These are phyloP conservation scores for Rhypophila decipiens DNA, from an alignment of 495 filamentous ascomycete genomes.

Conservation along the genomic window DNA sequence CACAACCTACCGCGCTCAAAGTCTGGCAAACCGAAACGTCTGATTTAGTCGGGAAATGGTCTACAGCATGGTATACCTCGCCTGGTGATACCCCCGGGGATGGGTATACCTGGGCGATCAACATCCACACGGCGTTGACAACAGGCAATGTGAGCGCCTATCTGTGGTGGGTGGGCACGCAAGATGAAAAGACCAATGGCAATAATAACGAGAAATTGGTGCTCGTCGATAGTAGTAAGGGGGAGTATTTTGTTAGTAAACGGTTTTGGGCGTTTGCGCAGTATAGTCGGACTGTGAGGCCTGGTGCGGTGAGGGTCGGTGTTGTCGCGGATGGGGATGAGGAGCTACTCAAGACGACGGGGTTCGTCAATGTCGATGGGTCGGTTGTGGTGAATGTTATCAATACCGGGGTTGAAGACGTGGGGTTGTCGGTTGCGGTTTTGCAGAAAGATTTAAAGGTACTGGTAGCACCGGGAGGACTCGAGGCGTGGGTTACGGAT, in stretches of 20 bases:
- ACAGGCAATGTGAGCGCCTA: constrained; percentile 40
- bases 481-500: constrained; percentile 28
- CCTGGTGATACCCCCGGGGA: constrained; percentile 44
- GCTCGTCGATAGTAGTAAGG: constrained; percentile 28
- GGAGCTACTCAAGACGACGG: constrained; percentile 32
- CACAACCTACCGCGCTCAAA: constrained; percentile 32
- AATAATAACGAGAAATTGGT: constrained; percentile 20
- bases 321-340: constrained; percentile 25
- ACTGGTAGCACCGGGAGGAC: too few relatives aligned
- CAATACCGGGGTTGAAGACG: constrained; percentile 32
- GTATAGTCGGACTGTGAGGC: constrained; percentile 40
- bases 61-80: constrained; percentile 40
- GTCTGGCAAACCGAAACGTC: constrained; percentile 47
- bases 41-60: constrained; percentile 13
- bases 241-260: constrained; percentile 26
- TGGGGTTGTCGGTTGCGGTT: constrained; percentile 21
- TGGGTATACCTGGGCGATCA: constrained; percentile 50
- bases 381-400: constrained; percentile 37
- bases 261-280: constrained; percentile 49
- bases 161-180: constrained; percentile 46
- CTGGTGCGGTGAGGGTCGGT: constrained; percentile 38
- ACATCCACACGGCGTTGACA: constrained; percentile 40
- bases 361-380: constrained; percentile 44
- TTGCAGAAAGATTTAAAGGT: constrained; percentile 16
- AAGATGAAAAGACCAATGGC: constrained; percentile 14